Percentiles rank a stretch among this genome's conserved stretches.
Evolutionary conservation across 179 eudicot genomes (phyloP).

Genomic region (Beta macrorhiza): DNA sequence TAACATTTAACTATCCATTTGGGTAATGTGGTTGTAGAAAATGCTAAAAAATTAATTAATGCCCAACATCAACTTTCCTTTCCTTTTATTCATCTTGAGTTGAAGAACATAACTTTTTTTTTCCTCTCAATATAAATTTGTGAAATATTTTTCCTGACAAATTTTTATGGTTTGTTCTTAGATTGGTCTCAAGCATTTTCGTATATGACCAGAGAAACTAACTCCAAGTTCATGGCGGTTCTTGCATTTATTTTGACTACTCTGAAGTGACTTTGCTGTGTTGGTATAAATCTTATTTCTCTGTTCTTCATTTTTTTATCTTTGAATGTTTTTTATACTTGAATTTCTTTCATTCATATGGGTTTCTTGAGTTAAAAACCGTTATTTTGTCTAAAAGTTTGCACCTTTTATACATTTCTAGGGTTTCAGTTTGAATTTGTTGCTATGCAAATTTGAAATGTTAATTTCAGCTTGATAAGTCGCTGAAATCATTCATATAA

Average conservation of each 20-base stretch:
- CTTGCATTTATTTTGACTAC: constrained; percentile 24
- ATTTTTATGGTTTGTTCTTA: constrained; percentile 11
- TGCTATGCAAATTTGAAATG: constrained; percentile 6
- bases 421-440: constrained; percentile 34
- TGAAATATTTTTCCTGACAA: neutral
- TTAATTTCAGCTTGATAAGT: neutral
- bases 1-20: constrained; percentile 21
- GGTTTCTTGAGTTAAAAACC: neutral
- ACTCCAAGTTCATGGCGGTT: constrained; percentile 20
- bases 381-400: neutral
- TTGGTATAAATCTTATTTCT: constrained; percentile 31
- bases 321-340: neutral
- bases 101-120: constrained; percentile 17
- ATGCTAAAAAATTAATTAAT: constrained; percentile 21
- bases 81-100: constrained; percentile 11
- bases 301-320: neutral
- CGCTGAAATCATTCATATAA: neutral
- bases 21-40: neutral
- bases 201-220: neutral
- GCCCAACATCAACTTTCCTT: constrained; percentile 17
- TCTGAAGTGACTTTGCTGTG: constrained; percentile 26
- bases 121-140: neutral
- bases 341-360: neutral
- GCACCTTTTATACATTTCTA: constrained; percentile 27
- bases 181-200: constrained; percentile 28